Base-by-base conservation (phyloP, 441 rosid genomes). In the Isatis lusitanica region DNA sequence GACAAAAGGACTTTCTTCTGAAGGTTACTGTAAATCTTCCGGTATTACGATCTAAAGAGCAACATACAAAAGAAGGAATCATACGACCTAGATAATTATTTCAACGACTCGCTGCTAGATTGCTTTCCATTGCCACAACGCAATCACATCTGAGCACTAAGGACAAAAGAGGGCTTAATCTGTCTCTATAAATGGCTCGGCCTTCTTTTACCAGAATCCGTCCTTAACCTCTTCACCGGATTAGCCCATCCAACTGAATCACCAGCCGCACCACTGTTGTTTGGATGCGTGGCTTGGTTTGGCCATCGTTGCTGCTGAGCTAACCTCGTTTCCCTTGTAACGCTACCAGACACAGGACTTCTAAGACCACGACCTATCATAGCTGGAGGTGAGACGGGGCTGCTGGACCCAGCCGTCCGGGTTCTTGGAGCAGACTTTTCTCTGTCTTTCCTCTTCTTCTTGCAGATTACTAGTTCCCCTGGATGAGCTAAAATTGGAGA, bases 391-490 rank as follows among this genome's bases (percentile, higher is more conserved):
- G 97, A 96, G 36, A 85, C 90, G 3, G 97, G 97, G 35, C 88
- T 91, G 56, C 87, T 73, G 44, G 96, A 83, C 60, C 90, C 92
- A 44, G 86, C 93, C 30, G 87, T 68, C 84, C 96, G 78, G 16
- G 88, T 71, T 84, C 83, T 93, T 55, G 74, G 85, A 16, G 60
- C 68, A 12, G 87, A 82, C 82, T 96, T 93, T 78, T 96, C 99
- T 74, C 99, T 57, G 79, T 96, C 99, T 82, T 89, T 93, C 84
- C 99, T 96, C 82, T 90, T 96, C 87, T 96, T 96, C 87, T 96
- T 96, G 94, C 98, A 90, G 77, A 90, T 88, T 66, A 96, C 92
- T 83, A 96, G 78, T 76, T 93, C 97, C 35, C 98, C 98, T 16
- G 99, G 98, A 79, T 96, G 92, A 64, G 86, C 75, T 40, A 82